Evolutionary conservation across 495 filamentous ascomycete species (phyloP).

Genomic region (Ascobolus immersus): DNA sequence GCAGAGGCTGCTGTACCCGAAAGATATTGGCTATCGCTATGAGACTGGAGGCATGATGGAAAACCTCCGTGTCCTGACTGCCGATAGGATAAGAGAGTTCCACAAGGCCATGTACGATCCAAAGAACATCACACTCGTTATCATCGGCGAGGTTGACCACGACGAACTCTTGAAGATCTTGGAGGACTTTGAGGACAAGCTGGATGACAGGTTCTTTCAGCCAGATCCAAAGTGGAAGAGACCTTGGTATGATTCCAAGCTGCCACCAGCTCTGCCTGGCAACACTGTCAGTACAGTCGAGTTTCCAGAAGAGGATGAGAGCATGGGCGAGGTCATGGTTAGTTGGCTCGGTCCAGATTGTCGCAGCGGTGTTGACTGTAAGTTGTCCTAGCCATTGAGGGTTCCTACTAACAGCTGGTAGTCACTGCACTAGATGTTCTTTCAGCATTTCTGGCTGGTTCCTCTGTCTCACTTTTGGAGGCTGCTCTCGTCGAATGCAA

Average conservation of each 20-base stretch:
- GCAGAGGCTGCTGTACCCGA: conserved; percentile 57
- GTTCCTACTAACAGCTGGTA: conserved; percentile 4
- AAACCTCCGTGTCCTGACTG: conserved; percentile 55
- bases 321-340: conserved; percentile 58
- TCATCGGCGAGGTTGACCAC: conserved; percentile 77
- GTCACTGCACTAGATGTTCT: conserved; percentile 49
- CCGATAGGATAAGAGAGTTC: conserved; percentile 72
- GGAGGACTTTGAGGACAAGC: conserved; percentile 70
- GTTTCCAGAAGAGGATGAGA: conserved; percentile 94
- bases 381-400: conserved; percentile 9
- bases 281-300: conserved; percentile 51
- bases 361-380: conserved; percentile 30
- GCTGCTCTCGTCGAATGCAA: conserved; percentile 85
- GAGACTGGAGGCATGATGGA: conserved; percentile 97
- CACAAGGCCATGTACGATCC: conserved; percentile 97
- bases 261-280: conserved; percentile 40
- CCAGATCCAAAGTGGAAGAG: conserved; percentile 29
- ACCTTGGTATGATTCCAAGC: conserved; percentile 73
- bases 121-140: conserved; percentile 71
- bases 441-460: conserved; percentile 65
- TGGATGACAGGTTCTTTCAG: conserved; percentile 55
- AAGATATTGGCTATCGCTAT: conserved; percentile 75
- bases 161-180: conserved; percentile 50
- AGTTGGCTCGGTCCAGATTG: conserved; percentile 65
- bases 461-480: conserved; percentile 73